A percentile compares a stretch with the other conserved stretches of the same genome.
Conservation (phyloP, 495 filamentous ascomycete species). For the Entonaema liquescens region DNA sequence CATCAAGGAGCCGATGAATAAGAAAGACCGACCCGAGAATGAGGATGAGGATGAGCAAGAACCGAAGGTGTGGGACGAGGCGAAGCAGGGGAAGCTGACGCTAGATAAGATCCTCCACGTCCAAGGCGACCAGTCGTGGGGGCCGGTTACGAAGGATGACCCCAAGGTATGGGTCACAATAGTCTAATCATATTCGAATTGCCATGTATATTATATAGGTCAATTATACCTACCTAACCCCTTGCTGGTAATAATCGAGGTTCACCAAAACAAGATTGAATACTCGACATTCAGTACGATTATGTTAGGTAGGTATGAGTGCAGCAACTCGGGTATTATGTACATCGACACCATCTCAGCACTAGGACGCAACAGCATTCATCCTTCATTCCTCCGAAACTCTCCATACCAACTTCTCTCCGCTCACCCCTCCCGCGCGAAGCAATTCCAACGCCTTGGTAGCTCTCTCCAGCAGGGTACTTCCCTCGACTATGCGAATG, state of each 20-base stretch:
- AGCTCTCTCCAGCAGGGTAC: slow-evolving; percentile 59
- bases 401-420: slow-evolving; percentile 61
- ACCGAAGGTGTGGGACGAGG: slow-evolving; percentile 22
- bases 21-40: neutral
- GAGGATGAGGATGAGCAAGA: slow-evolving; percentile 5
- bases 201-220: neutral
- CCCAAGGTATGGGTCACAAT: slow-evolving; percentile 21
- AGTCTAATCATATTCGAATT: slow-evolving; percentile 6
- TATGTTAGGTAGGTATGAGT: neutral
- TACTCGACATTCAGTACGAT: neutral
- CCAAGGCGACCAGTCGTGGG: slow-evolving; percentile 22
- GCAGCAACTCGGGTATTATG: neutral
- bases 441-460: slow-evolving; percentile 55
- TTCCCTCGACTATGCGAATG: slow-evolving; percentile 56
- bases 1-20: slow-evolving; percentile 10
- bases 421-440: slow-evolving; percentile 54
- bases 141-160: slow-evolving; percentile 32
- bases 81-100: slow-evolving; percentile 29
- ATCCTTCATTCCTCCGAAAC: slow-evolving; percentile 46
- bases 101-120: slow-evolving; percentile 35
- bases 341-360: neutral
- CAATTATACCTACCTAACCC: neutral
- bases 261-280: too few relatives aligned
- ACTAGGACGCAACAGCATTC: neutral
- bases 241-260: neutral